Percentiles rank a stretch among this genome's conserved stretches.
Conservation (phyloP, 164 flowering plant genomes). For the Brasenia schreberi region DNA sequence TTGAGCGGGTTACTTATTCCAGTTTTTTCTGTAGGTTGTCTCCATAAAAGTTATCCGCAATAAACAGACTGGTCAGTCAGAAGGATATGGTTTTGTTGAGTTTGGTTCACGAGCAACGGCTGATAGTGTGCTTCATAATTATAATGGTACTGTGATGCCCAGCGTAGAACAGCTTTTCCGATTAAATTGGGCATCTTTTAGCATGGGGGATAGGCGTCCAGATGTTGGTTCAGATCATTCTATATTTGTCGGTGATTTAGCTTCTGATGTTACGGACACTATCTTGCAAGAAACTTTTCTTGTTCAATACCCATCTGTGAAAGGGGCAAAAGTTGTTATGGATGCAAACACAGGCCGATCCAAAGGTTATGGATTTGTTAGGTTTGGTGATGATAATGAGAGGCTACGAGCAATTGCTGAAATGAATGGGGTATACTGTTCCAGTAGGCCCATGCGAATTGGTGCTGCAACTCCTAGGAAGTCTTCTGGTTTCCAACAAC, state of each 20-base stretch:
- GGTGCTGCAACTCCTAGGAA: conserved; percentile 93
- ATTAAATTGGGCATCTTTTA: conserved; percentile 89
- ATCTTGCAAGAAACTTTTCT: conserved; percentile 81
- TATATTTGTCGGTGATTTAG: conserved; percentile 93
- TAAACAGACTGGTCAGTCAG: conserved; percentile 82
- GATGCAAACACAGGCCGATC: conserved; percentile 95
- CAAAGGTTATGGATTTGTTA: conserved; percentile 93
- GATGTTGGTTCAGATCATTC: conserved; percentile 84
- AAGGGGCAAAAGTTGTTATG: conserved; percentile 91
- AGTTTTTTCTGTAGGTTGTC: conserved; percentile 31
- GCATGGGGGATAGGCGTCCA: conserved; percentile 73
- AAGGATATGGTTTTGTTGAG: conserved; percentile 97
- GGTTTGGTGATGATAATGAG: conserved; percentile 93
- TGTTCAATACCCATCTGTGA: conserved; percentile 73
- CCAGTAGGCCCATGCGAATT: conserved; percentile 91
- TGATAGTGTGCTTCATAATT: conserved; percentile 71
- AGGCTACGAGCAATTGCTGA: conserved; percentile 75
- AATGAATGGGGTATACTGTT: conserved; percentile 87
- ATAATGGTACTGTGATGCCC: conserved; percentile 55
- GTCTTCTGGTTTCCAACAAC: conserved; percentile 68
- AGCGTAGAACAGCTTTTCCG: conserved; percentile 80
- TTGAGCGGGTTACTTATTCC: no score
- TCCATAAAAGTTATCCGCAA: conserved; percentile 90
- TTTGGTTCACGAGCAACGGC: conserved; percentile 67
- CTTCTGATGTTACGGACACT: conserved; percentile 85